Percentiles rank a stretch among this genome's conserved stretches.
These are phyloP conservation scores for Cyberlindnera subsufficiens DNA, from an alignment of 805 yeast genomes.

Conservation along the genomic window DNA sequence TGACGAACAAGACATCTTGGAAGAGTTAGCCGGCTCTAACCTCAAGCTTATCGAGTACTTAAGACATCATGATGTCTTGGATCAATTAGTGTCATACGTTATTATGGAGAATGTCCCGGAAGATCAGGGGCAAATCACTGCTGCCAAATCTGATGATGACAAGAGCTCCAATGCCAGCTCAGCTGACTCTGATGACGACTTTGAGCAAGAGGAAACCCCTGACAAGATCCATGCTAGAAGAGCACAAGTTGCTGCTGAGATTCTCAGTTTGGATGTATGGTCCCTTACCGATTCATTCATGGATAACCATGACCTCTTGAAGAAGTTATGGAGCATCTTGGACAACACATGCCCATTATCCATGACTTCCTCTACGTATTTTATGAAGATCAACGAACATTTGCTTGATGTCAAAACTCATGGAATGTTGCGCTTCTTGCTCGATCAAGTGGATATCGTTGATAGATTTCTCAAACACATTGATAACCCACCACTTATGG, in stretches of 20 bases:
- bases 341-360: constrained; percentile 64
- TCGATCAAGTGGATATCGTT: constrained; percentile 64
- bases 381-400: constrained; percentile 88
- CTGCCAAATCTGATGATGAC: constrained; percentile 9
- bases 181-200: constrained; percentile 23
- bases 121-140: background rate
- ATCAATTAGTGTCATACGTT: constrained; percentile 61
- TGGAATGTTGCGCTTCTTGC: constrained; percentile 65
- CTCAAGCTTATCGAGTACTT: constrained; percentile 72
- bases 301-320: constrained; percentile 61
- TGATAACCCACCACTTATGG: constrained; percentile 93
- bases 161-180: constrained; percentile 25
- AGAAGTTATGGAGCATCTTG: constrained; percentile 73
- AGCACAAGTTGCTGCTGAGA: constrained; percentile 79
- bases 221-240: constrained; percentile 34
- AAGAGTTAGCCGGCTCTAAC: constrained; percentile 68
- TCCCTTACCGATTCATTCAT: constrained; percentile 84
- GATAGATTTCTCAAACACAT: constrained; percentile 78
- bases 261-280: constrained; percentile 90
- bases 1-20: constrained; percentile 70
- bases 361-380: constrained; percentile 75
- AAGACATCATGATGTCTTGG: constrained; percentile 70
- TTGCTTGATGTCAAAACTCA: constrained; percentile 83
- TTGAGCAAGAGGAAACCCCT: constrained; percentile 29
- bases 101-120: constrained; percentile 24